A percentile compares a stretch with the other conserved stretches of the same genome.
phyloP scores from a whole-genome alignment of 441 rosid species.

The Erodium chrysanthum region DNA sequence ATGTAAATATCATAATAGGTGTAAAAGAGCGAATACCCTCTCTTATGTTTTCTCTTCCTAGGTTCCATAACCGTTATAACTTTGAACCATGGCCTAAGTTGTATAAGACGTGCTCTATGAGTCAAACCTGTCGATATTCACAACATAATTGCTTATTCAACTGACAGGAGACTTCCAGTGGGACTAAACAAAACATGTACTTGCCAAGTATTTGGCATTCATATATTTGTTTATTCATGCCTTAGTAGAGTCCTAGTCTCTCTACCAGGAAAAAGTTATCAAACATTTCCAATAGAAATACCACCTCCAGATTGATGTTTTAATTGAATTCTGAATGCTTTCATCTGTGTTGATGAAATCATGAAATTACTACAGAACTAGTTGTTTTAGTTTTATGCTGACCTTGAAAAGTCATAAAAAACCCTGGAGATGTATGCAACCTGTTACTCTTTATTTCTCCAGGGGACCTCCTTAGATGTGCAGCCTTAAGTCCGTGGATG shows the following conservation, averaged over 20 bases:
- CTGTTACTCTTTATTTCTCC: not conserved
- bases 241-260: not conserved
- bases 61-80: not conserved
- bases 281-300: not conserved
- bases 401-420: not conserved
- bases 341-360: not conserved
- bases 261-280: not conserved
- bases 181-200: not conserved
- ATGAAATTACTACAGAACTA: not conserved
- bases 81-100: slow-evolving; percentile 4
- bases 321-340: not conserved
- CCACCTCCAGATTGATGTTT: not conserved
- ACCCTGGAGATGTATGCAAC: not conserved
- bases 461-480: not conserved
- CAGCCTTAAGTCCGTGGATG: not conserved
- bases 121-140: not conserved
- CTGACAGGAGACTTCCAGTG: not conserved
- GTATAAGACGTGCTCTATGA: not conserved
- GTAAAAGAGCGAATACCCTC: not conserved
- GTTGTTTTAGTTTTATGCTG: not conserved
- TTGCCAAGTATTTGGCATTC: not conserved
- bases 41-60: not conserved
- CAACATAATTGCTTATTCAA: not conserved
- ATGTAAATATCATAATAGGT: not conserved
- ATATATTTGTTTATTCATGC: not conserved